phyloP scores from a whole-genome alignment of 108 stramenopile species.

The Hondaea fermentalgiana region DNA sequence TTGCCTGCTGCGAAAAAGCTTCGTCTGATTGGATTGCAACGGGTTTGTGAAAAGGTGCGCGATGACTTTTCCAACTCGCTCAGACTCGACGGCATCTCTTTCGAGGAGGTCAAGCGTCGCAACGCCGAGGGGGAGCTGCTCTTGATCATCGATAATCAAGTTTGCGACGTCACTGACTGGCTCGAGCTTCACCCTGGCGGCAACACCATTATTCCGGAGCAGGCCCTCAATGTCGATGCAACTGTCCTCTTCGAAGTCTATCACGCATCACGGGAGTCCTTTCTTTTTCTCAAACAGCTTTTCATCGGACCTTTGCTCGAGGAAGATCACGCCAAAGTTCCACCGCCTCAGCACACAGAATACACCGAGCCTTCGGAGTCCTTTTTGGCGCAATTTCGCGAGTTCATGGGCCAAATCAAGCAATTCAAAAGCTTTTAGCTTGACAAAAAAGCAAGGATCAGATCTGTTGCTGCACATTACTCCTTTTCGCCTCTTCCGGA shows the following conservation, averaged over 20 bases:
- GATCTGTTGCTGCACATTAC: neutral
- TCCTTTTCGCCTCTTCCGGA: neutral
- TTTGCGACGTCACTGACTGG: slow-evolving; percentile 28
- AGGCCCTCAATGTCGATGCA: slow-evolving; percentile 31
- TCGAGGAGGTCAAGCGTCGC: neutral
- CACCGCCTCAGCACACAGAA: neutral
- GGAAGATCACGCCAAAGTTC: slow-evolving; percentile 3
- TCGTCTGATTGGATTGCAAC: neutral
- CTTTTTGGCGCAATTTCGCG: slow-evolving; percentile 25
- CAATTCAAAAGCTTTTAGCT: slow-evolving; percentile 20
- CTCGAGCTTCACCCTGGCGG: slow-evolving; percentile 32
- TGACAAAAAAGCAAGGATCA: neutral
- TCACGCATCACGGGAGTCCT: slow-evolving; percentile 35
- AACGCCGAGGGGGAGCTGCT: neutral
- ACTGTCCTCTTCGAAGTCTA: slow-evolving; percentile 36
- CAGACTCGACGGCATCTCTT: neutral
- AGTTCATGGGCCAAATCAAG: neutral
- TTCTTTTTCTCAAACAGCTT: slow-evolving; percentile 29
- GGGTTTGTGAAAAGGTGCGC: neutral
- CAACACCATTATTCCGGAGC: slow-evolving; percentile 28
- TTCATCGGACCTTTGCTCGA: slow-evolving; percentile 31
- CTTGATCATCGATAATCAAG: slow-evolving; percentile 29
- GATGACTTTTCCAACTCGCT: neutral
- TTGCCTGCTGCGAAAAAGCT: neutral
- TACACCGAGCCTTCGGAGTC: slow-evolving; percentile 10